phyloP scores from a whole-genome alignment of 2,329 filamentous ascomycete species.

The Camillea tinctor region DNA sequence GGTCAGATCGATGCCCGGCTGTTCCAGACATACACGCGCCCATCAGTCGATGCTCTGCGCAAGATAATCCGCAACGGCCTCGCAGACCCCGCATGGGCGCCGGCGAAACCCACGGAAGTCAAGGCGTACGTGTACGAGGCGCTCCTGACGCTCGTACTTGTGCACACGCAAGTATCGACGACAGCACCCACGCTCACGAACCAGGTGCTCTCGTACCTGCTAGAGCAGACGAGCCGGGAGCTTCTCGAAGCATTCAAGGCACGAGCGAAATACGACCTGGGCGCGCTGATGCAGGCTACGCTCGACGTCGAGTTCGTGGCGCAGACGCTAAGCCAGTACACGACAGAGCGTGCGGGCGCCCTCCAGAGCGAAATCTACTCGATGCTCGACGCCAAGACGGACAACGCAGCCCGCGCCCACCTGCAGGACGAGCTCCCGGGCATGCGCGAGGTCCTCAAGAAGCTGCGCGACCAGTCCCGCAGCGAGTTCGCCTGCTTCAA shows the following conservation, averaged over 20 bases:
- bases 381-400: slow-evolving; percentile 83
- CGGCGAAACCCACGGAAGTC: slow-evolving; percentile 70
- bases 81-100: slow-evolving; percentile 68
- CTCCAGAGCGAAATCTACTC: slow-evolving; percentile 89
- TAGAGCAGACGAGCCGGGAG: slow-evolving; percentile 76
- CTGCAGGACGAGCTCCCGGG: slow-evolving; percentile 86
- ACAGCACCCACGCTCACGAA: slow-evolving; percentile 73
- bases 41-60: slow-evolving; percentile 66
- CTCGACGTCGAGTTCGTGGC: slow-evolving; percentile 96
- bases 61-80: slow-evolving; percentile 73
- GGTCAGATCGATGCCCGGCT: slow-evolving; percentile 86
- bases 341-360: slow-evolving; percentile 76
- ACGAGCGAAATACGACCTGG: slow-evolving; percentile 68
- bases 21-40: slow-evolving; percentile 88
- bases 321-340: slow-evolving; percentile 88
- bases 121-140: slow-evolving; percentile 87
- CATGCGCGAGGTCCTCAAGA: slow-evolving; percentile 85
- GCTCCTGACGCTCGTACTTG: slow-evolving; percentile 80
- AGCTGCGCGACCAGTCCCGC: slow-evolving; percentile 74
- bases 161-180: slow-evolving; percentile 86
- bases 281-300: slow-evolving; percentile 92
- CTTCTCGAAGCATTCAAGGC: slow-evolving; percentile 76
- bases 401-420: slow-evolving; percentile 75
- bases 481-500: slow-evolving; percentile 87
- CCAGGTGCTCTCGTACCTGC: slow-evolving; percentile 80